phyloP scores from a whole-genome alignment of 2,329 filamentous ascomycete species.

The Colletotrichum sidae region DNA sequence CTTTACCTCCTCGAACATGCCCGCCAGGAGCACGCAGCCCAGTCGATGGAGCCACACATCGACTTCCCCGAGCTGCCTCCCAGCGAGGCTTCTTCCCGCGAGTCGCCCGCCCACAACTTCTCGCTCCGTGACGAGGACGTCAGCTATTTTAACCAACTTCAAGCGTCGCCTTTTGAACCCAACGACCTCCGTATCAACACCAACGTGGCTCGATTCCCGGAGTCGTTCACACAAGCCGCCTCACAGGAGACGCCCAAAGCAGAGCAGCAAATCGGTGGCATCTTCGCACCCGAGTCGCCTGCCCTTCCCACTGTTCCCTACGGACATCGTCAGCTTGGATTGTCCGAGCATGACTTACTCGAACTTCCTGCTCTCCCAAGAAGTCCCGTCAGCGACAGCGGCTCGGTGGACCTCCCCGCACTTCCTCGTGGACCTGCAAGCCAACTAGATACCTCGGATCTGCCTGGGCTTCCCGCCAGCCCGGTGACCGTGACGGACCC shows the following conservation, averaged over 20 bases:
- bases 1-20: constrained; percentile 82
- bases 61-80: constrained; percentile 63
- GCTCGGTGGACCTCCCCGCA: background rate
- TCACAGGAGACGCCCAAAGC: constrained; percentile 78
- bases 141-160: constrained; percentile 34
- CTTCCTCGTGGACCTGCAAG: background rate
- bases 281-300: constrained; percentile 15
- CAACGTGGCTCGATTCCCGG: constrained; percentile 42
- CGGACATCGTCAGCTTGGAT: constrained; percentile 10
- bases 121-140: constrained; percentile 45
- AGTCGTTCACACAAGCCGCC: constrained; percentile 56
- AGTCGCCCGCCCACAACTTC: constrained; percentile 49
- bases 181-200: constrained; percentile 56
- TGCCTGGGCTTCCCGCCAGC: background rate
- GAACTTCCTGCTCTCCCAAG: constrained; percentile 26
- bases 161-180: constrained; percentile 39
- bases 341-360: constrained; percentile 13
- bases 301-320: constrained; percentile 3
- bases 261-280: constrained; percentile 42
- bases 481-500: background rate
- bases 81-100: constrained; percentile 51
- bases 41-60: constrained; percentile 45
- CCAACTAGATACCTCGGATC: background rate
- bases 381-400: background rate
- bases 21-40: constrained; percentile 49